Conservation (phyloP, 2,329 filamentous ascomycete genomes). For the Daldinia sp. region DNA sequence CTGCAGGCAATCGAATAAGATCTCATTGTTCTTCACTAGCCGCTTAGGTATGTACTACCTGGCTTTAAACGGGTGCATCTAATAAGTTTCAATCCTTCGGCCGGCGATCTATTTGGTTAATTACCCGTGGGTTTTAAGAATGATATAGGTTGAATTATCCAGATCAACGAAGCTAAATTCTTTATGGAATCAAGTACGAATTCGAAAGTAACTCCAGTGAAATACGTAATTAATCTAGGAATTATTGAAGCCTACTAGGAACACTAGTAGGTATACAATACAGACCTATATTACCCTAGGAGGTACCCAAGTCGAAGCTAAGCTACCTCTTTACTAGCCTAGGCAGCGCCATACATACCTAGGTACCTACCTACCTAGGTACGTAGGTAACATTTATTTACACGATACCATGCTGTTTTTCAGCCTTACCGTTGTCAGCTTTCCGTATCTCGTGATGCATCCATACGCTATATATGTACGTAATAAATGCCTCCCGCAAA, state of each 20-base stretch:
- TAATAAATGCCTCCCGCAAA: not conserved
- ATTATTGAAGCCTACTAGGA: not conserved
- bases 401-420: constrained; percentile 15
- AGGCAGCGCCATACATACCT: not conserved
- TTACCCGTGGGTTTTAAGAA: constrained; percentile 5
- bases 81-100: constrained; percentile 14
- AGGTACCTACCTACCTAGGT: not conserved
- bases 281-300: too few relatives aligned
- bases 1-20: constrained; percentile 32
- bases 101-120: constrained; percentile 8
- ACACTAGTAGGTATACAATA: too few relatives aligned
- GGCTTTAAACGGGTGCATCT: not conserved
- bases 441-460: constrained; percentile 17
- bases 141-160: not conserved
- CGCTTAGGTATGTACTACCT: not conserved
- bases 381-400: not conserved
- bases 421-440: constrained; percentile 31
- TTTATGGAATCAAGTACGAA: not conserved
- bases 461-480: constrained; percentile 16
- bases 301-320: too few relatives aligned
- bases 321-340: too few relatives aligned
- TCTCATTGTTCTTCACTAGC: constrained; percentile 2
- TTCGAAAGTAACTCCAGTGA: not conserved
- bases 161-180: not conserved
- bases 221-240: not conserved